These are phyloP conservation scores for Groenewaldozyma tartarivorans DNA, from an alignment of 805 yeast species.

Conservation along the genomic window DNA sequence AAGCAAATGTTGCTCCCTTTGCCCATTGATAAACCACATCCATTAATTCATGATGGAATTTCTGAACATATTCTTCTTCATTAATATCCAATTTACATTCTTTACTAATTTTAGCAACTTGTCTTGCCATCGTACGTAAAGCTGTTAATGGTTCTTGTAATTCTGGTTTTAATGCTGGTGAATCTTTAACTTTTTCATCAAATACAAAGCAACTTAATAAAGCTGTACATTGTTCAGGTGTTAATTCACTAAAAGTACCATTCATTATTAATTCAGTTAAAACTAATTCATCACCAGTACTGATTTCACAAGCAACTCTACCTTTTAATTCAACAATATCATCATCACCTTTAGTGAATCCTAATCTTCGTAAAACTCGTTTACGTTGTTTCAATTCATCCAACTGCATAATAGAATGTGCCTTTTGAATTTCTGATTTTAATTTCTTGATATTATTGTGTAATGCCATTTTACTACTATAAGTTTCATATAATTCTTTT, in stretches of 20 bases:
- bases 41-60: slow-evolving; percentile 89
- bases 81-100: slow-evolving; percentile 85
- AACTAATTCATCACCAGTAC: slow-evolving; percentile 65
- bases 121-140: slow-evolving; percentile 82
- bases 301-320: slow-evolving; percentile 93
- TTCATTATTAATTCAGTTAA: slow-evolving; percentile 93
- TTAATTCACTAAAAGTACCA: slow-evolving; percentile 84
- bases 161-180: slow-evolving; percentile 80
- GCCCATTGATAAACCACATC: slow-evolving; percentile 97
- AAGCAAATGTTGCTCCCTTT: slow-evolving; percentile 90
- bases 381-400: slow-evolving; percentile 91
- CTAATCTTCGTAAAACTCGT: slow-evolving; percentile 84
- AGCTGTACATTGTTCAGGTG: slow-evolving; percentile 88
- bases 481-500: slow-evolving; percentile 53
- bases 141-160: slow-evolving; percentile 85
- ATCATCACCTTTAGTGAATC: slow-evolving; percentile 66
- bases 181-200: slow-evolving; percentile 84
- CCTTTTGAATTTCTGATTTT: slow-evolving; percentile 62
- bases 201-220: slow-evolving; percentile 89
- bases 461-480: slow-evolving; percentile 53
- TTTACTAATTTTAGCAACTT: slow-evolving; percentile 78
- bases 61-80: slow-evolving; percentile 87
- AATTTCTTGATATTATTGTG: slow-evolving; percentile 48
- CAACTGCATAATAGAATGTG: slow-evolving; percentile 85
- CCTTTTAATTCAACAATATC: slow-evolving; percentile 96